Conservation (phyloP, 108 stramenopile species). For the Discostella stelligeroides region DNA sequence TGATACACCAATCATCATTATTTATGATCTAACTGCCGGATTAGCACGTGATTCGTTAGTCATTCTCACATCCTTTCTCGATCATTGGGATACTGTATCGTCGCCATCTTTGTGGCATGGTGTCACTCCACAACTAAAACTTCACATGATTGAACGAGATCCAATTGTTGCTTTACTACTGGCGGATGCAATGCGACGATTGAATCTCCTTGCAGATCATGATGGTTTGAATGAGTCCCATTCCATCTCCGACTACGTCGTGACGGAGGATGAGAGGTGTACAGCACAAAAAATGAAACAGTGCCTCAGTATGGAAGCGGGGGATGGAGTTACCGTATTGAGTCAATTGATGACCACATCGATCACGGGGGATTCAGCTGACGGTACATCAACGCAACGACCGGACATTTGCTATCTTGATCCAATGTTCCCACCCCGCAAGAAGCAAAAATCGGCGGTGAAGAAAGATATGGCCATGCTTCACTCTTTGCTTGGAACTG, state of each 20-base stretch:
- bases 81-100: conserved; percentile 21
- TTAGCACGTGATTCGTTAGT: conserved; percentile 76
- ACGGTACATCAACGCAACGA: neutral
- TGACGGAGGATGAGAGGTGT: neutral
- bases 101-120: neutral
- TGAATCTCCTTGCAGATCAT: conserved; percentile 22
- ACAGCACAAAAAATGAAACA: conserved; percentile 31
- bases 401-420: conserved; percentile 83
- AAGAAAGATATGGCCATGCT: conserved; percentile 87
- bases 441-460: conserved; percentile 66
- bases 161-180: conserved; percentile 70
- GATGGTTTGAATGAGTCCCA: neutral
- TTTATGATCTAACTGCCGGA: conserved; percentile 88
- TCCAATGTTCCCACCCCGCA: conserved; percentile 88
- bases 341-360: neutral
- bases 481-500: conserved; percentile 68
- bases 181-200: conserved; percentile 71
- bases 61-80: conserved; percentile 49
- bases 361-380: neutral
- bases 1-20: conserved; percentile 39
- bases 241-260: neutral
- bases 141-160: conserved; percentile 83
- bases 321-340: conserved; percentile 57
- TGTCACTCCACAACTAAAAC: neutral
- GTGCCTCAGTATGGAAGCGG: conserved; percentile 53